A percentile compares a stretch with the other conserved stretches of the same genome.
phyloP scores from a whole-genome alignment of 257 asterid genomes.

The Osmanthus fragrans region DNA sequence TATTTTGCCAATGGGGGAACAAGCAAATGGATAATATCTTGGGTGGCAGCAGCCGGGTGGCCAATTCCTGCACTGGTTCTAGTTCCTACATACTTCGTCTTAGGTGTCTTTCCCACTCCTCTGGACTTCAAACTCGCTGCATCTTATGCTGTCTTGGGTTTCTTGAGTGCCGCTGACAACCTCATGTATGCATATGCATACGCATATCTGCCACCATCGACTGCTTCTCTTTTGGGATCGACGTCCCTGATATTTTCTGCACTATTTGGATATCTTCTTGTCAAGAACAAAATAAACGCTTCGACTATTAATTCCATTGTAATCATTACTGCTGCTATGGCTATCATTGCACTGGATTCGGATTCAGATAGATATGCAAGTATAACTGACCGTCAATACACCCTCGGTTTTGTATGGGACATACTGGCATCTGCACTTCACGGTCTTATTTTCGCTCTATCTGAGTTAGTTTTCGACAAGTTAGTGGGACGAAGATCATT shows the following conservation, averaged over 20 bases:
- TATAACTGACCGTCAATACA: slow-evolving; percentile 47
- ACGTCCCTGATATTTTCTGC: slow-evolving; percentile 71
- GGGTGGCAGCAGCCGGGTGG: slow-evolving; percentile 98
- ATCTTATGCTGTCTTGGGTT: slow-evolving; percentile 64
- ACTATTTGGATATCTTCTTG: slow-evolving; percentile 71
- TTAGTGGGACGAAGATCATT: slow-evolving; percentile 71
- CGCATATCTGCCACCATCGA: slow-evolving; percentile 88
- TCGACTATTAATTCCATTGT: slow-evolving; percentile 62
- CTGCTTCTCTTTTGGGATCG: slow-evolving; percentile 85
- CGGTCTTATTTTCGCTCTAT: slow-evolving; percentile 86
- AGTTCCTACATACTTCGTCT: slow-evolving; percentile 57
- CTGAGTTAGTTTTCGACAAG: slow-evolving; percentile 67
- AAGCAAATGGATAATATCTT: slow-evolving; percentile 88
- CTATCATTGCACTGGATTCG: slow-evolving; percentile 78
- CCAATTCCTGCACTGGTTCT: slow-evolving; percentile 66
- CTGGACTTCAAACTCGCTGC: slow-evolving; percentile 48
- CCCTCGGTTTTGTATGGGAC: slow-evolving; percentile 74
- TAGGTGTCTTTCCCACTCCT: slow-evolving; percentile 65
- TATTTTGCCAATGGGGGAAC: slow-evolving; percentile 79
- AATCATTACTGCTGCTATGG: slow-evolving; percentile 80
- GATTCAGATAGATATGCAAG: slow-evolving; percentile 64
- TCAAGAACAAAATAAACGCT: slow-evolving; percentile 74
- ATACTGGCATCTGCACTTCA: slow-evolving; percentile 78
- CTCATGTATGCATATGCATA: slow-evolving; percentile 94
- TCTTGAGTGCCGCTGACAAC: slow-evolving; percentile 77